A percentile compares a stretch with the other conserved stretches of the same genome.
phyloP scores from a whole-genome alignment of 2,329 filamentous ascomycete genomes.

The Penicillium corylophilum region DNA sequence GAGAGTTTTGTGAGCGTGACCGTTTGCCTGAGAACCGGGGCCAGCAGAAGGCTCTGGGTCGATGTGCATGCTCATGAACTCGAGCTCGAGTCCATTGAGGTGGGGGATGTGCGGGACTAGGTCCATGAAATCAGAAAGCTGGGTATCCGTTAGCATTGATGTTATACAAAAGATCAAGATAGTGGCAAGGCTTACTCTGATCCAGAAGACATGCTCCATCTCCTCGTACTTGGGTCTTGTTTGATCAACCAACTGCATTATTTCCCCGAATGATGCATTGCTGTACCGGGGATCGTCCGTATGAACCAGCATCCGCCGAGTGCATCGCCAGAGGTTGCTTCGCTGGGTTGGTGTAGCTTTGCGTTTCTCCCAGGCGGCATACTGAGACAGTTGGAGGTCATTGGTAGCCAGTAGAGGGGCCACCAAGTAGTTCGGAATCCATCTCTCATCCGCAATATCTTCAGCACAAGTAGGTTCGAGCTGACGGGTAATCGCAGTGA shows the following conservation, averaged over 20 bases:
- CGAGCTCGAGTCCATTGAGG: slow-evolving; percentile 43
- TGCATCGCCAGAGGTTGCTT: slow-evolving; percentile 49
- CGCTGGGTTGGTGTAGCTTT: slow-evolving; percentile 44
- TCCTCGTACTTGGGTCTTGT: slow-evolving; percentile 49
- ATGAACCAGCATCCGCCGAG: slow-evolving; percentile 46
- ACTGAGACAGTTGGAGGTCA: slow-evolving; percentile 50
- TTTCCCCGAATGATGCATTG: slow-evolving; percentile 39
- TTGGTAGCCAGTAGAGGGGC: slow-evolving; percentile 50
- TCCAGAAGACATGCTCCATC: slow-evolving; percentile 53
- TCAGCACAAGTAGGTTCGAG: slow-evolving; percentile 40
- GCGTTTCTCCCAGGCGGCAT: slow-evolving; percentile 48
- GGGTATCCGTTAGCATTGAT: slow-evolving; percentile 11
- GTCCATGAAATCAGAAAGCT: slow-evolving; percentile 53
- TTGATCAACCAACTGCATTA: slow-evolving; percentile 44
- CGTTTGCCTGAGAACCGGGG: slow-evolving; percentile 30
- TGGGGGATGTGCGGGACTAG: slow-evolving; percentile 50
- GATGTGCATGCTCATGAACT: slow-evolving; percentile 43
- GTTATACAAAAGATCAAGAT: neutral
- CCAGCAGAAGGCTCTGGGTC: slow-evolving; percentile 34
- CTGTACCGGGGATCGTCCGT: slow-evolving; percentile 39
- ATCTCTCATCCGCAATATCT: slow-evolving; percentile 44
- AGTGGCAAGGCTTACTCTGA: slow-evolving; percentile 40
- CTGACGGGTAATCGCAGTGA: slow-evolving; percentile 44
- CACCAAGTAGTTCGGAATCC: slow-evolving; percentile 51
- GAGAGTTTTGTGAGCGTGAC: slow-evolving; percentile 25